Percentiles rank a stretch among this genome's conserved stretches.
phyloP scores from a whole-genome alignment of 495 filamentous ascomycete species.

The Tuber indicum region DNA sequence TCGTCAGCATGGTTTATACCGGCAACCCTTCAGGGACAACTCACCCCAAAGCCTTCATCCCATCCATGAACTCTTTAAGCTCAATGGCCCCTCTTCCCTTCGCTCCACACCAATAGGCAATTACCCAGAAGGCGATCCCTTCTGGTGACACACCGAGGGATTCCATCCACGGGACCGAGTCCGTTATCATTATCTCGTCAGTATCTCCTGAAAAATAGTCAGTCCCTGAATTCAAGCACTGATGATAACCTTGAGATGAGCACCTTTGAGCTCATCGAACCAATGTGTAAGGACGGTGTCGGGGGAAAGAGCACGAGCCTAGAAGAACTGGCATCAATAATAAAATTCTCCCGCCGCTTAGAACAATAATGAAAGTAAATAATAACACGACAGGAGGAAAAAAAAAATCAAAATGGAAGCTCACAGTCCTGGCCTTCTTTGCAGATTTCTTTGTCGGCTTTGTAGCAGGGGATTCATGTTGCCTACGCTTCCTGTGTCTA shows the following conservation, averaged over 20 bases:
- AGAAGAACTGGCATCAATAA: constrained; percentile 12
- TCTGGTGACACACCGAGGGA: constrained; percentile 29
- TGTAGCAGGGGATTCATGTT: constrained; percentile 21
- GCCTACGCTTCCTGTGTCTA: constrained; percentile 13
- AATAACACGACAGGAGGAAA: neutral
- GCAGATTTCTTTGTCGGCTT: constrained; percentile 16
- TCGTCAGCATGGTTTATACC: constrained; percentile 13
- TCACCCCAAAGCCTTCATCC: constrained; percentile 32
- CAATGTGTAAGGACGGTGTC: constrained; percentile 8
- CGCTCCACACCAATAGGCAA: constrained; percentile 32
- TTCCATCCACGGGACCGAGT: constrained; percentile 34
- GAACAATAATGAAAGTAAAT: neutral
- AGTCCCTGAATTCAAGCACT: constrained; percentile 5
- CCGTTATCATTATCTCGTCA: constrained; percentile 11
- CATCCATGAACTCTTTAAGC: constrained; percentile 28
- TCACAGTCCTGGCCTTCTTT: constrained; percentile 14
- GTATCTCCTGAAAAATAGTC: constrained; percentile 5
- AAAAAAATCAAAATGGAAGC: neutral
- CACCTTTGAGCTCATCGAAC: constrained; percentile 36
- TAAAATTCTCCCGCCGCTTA: neutral
- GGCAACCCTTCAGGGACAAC: neutral
- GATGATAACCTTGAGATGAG: neutral
- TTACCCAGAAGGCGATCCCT: constrained; percentile 32
- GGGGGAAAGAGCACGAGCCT: constrained; percentile 14
- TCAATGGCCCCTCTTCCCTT: constrained; percentile 29